These are phyloP conservation scores for Plasmodium sp. DNA, from an alignment of 169 alveolate species.

Conservation along the genomic window DNA sequence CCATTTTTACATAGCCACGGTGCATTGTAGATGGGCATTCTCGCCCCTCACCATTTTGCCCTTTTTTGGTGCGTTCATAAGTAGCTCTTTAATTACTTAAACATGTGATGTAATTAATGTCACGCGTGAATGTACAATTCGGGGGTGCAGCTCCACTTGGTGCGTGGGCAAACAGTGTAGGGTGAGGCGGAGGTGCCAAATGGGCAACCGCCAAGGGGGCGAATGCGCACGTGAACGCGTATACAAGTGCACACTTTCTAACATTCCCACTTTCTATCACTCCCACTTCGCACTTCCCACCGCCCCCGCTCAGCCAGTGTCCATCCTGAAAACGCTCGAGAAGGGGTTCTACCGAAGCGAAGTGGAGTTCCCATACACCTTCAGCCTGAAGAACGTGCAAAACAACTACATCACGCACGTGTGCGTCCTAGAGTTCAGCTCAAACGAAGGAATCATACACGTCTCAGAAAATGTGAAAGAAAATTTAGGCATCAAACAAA, in stretches of 20 bases:
- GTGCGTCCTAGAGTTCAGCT: conserved; percentile 59
- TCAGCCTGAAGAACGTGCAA: conserved; percentile 39
- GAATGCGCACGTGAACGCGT: not conserved
- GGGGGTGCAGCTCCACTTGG: not conserved
- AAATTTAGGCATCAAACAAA: conserved; percentile 28
- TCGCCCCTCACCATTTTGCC: not conserved
- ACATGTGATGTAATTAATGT: conserved; percentile 38
- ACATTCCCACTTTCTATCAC: not conserved
- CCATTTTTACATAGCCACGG: not conserved
- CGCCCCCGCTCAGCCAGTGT: conserved; percentile 18
- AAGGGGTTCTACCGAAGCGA: conserved; percentile 41
- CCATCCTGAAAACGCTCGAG: conserved; percentile 54
- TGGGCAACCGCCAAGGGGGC: not conserved
- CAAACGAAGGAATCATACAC: conserved; percentile 40
- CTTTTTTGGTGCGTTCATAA: conserved; percentile 5
- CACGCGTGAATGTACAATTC: conserved; percentile 66
- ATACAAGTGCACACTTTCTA: no score
- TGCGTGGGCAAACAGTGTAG: not conserved
- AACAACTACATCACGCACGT: conserved; percentile 62
- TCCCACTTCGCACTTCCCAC: not conserved
- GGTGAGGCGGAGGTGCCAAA: not conserved
- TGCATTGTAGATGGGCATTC: not conserved
- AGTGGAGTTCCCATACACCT: conserved; percentile 44
- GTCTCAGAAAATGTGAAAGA: conserved; percentile 70
- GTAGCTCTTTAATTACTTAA: conserved; percentile 56